Base-by-base conservation (phyloP, 257 asterid genomes). In the Lavandula angustifolia region DNA sequence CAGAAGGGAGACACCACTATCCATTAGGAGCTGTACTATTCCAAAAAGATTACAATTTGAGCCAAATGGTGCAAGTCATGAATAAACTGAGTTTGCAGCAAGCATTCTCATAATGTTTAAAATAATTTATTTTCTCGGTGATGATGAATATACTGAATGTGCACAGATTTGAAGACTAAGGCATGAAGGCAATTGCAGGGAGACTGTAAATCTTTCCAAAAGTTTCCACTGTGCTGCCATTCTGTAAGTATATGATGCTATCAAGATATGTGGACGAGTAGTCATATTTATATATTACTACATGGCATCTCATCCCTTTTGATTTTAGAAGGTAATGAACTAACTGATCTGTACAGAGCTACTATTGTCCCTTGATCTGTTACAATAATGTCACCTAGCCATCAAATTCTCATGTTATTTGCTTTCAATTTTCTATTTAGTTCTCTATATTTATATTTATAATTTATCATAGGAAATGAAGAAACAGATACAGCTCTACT, bases 131-230 rank as follows among this genome's bases (percentile, higher is more conserved):
- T 14, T 42, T 33, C 60, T 53, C 35, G 13, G 56, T 41, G 35
- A 33, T 55, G 68, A 54, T 18, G 41, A 60, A 34, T 9, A 52
- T 48, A 34, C 62, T 52, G 42, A 9, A 52, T 73, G 9, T 77
- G 47, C 42, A 42, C 64, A 54, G 79, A 72, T 34, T 32, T 43
- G 68, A 54, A 61, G 64, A 60, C 16, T 22, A 62, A 63, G 17
- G 4, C 44, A 42, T 65, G 65, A 59, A 63, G 64, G 69, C 66
- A 50, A 43, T 64, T 16, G 27, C 27, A 22, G 27, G 27, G 27
- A 22, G 27, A 22, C 27, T 22, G 27, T 22, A 22, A 22, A 22
- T 22, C 2, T 22, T 22, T 22, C 27, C 27, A 22, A 22, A 22
- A 22, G 27, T 22, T 22, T 59, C 60, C 22, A 11, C 54, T 34